A percentile compares a stretch with the other conserved stretches of the same genome.
Evolutionary conservation across 139 green algal genomes (phyloP).

Genomic region (Diplosphaera chodatii): DNA sequence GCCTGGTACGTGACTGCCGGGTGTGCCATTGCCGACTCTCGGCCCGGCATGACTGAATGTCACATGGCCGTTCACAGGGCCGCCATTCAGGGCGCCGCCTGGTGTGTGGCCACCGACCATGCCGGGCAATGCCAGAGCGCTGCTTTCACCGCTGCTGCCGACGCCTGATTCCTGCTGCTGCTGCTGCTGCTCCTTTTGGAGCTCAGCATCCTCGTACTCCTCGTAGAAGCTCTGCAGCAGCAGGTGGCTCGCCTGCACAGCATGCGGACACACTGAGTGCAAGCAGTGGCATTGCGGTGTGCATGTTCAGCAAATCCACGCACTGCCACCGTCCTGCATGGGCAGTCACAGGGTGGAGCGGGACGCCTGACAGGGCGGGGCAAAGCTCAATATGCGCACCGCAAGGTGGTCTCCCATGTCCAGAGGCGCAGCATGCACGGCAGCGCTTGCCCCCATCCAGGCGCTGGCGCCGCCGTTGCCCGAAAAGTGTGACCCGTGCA

Average conservation of each 20-base stretch:
- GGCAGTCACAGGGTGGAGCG: too few relatives aligned
- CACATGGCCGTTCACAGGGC: neutral
- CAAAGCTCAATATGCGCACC: neutral
- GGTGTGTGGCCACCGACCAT: neutral
- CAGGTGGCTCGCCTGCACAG: conserved; percentile 21
- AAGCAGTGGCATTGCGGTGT: too few relatives aligned
- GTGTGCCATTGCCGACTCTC: neutral
- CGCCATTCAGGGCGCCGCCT: neutral
- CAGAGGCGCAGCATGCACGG: neutral
- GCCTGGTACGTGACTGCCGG: too few relatives aligned
- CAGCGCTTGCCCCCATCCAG: neutral
- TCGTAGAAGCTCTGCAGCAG: conserved; percentile 50
- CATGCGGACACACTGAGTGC: conserved; percentile 22
- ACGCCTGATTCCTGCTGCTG: neutral
- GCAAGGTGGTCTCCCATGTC: neutral
- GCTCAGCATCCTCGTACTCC: conserved; percentile 14
- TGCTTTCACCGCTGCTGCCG: neutral
- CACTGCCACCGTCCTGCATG: neutral
- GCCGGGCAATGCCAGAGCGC: too few relatives aligned
- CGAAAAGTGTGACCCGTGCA: too few relatives aligned
- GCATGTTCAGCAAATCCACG: neutral
- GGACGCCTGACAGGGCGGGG: neutral
- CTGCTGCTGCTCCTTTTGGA: too few relatives aligned
- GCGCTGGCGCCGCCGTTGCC: neutral
- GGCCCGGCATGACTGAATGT: neutral